These are phyloP conservation scores for Tuber brumale DNA, from an alignment of 495 filamentous ascomycete genomes.

Conservation along the genomic window DNA sequence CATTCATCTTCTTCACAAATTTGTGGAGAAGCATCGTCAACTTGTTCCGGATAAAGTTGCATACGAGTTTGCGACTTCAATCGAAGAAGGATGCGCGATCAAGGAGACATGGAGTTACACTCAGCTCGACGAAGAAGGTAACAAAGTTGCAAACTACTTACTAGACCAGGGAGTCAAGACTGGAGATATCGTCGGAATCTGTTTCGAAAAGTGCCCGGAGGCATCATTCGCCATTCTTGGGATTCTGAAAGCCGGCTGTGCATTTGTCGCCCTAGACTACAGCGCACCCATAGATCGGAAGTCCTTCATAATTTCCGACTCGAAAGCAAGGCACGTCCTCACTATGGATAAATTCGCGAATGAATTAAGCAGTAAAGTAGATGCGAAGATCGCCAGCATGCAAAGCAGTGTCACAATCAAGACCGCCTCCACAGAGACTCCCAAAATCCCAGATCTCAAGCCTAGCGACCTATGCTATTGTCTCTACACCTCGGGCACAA, in stretches of 20 bases:
- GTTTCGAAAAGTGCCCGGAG: slow-evolving; percentile 74
- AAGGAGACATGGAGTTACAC: slow-evolving; percentile 55
- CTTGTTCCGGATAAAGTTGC: slow-evolving; percentile 49
- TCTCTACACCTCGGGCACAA: slow-evolving; percentile 77
- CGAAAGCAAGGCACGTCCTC: slow-evolving; percentile 51
- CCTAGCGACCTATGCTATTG: slow-evolving; percentile 59
- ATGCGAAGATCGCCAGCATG: slow-evolving; percentile 45
- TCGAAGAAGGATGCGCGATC: slow-evolving; percentile 32
- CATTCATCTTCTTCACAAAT: slow-evolving; percentile 54
- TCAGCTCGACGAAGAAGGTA: slow-evolving; percentile 55
- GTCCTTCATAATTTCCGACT: slow-evolving; percentile 61
- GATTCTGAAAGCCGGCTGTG: slow-evolving; percentile 72
- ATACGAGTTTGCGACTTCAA: slow-evolving; percentile 54
- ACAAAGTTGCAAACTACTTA: slow-evolving; percentile 56
- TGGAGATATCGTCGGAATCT: slow-evolving; percentile 61
- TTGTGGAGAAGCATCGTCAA: slow-evolving; percentile 51
- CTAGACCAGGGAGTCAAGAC: slow-evolving; percentile 40
- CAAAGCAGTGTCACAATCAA: slow-evolving; percentile 41
- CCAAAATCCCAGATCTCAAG: slow-evolving; percentile 39
- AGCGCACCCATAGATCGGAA: slow-evolving; percentile 57
- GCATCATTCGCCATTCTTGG: slow-evolving; percentile 73
- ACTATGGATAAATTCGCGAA: slow-evolving; percentile 43
- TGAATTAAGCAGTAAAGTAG: slow-evolving; percentile 39
- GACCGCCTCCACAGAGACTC: slow-evolving; percentile 30
- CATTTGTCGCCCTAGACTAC: slow-evolving; percentile 70